Conservation (phyloP, 2,329 filamentous ascomycete species). For the Clonostachys rhizophaga region DNA sequence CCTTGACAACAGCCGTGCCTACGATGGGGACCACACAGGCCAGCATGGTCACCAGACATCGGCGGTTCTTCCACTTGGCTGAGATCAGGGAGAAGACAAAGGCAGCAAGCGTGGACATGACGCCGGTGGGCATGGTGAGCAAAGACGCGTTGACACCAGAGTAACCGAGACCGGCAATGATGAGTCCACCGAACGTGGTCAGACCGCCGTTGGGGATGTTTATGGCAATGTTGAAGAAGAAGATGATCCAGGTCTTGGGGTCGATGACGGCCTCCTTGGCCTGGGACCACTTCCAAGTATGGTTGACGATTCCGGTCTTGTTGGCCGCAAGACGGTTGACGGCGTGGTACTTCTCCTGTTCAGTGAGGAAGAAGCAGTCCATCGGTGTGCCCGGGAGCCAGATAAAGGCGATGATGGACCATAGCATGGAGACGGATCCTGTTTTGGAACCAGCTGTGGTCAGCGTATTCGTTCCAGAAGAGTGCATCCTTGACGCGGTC, state of each 20-base stretch:
- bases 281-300: constrained; percentile 40
- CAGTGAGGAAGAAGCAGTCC: constrained; percentile 44
- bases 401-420: constrained; percentile 23
- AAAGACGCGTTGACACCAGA: constrained; percentile 11
- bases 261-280: constrained; percentile 41
- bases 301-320: constrained; percentile 23
- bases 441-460: too few relatives aligned
- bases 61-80: not conserved
- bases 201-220: constrained; percentile 51
- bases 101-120: constrained; percentile 5
- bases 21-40: not conserved
- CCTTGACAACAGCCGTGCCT: not conserved
- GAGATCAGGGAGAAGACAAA: constrained; percentile 7
- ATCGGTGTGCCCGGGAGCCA: constrained; percentile 28
- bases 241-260: constrained; percentile 49
- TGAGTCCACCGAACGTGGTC: constrained; percentile 18
- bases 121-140: constrained; percentile 6
- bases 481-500: too few relatives aligned
- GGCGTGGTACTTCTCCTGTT: constrained; percentile 58
- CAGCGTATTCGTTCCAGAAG: too few relatives aligned
- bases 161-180: constrained; percentile 23
- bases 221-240: constrained; percentile 39
- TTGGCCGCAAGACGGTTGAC: constrained; percentile 65
- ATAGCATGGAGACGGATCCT: constrained; percentile 17
- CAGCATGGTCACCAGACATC: not conserved